Percentiles rank a stretch among this genome's conserved stretches.
Conservation (phyloP, 2,329 filamentous ascomycete genomes). For the Diaporthe nobilis region DNA sequence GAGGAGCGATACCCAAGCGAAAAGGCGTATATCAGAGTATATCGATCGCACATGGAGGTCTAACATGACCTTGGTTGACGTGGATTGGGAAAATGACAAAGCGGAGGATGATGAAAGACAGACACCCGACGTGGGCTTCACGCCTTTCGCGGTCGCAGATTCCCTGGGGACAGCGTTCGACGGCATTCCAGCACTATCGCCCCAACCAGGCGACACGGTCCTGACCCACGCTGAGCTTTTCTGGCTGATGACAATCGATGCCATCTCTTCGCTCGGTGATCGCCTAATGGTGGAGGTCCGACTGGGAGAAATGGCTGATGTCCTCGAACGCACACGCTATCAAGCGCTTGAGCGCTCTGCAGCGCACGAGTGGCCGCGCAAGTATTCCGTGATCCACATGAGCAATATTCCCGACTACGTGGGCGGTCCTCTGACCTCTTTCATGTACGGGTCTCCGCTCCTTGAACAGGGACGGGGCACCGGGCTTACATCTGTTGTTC, state of each 20-base stretch:
- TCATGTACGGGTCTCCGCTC: background rate
- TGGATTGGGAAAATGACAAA: background rate
- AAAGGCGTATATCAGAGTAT: background rate
- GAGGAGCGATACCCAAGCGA: background rate
- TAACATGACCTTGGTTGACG: background rate
- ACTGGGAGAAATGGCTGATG: conserved; percentile 49
- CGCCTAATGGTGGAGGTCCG: conserved; percentile 45
- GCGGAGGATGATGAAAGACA: background rate
- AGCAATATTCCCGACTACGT: conserved; percentile 19
- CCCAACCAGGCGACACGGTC: background rate
- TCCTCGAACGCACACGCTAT: conserved; percentile 49
- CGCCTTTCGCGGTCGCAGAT: background rate
- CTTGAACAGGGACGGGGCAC: background rate
- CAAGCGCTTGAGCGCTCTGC: conserved; percentile 42
- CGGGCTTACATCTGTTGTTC: background rate
- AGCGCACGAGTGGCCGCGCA: background rate
- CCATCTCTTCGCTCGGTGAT: background rate
- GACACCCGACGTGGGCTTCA: background rate
- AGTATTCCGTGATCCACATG: conserved; percentile 1
- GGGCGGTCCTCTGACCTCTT: background rate
- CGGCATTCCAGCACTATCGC: background rate
- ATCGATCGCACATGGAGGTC: background rate
- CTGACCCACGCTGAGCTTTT: background rate
- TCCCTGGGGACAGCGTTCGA: background rate
- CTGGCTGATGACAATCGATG: background rate